Base-by-base conservation (phyloP, 768 basidiomycete species). In the Postia placenta region DNA sequence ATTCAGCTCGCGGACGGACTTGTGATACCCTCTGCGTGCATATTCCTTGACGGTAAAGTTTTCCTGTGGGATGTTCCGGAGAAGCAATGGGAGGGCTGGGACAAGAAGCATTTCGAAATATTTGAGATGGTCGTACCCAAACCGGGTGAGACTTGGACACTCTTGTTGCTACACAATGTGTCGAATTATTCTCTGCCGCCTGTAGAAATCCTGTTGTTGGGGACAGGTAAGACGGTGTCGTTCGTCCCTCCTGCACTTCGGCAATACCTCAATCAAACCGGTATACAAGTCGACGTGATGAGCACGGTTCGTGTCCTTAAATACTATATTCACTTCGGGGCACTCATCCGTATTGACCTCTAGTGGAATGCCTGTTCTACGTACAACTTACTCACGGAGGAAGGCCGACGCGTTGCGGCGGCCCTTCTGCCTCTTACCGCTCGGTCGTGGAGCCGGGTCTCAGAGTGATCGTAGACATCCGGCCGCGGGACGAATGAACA, bases 331-430 rank as follows among this genome's bases (percentile, higher is more conserved):
- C 20, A 9, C 42, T 39, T 5, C 14, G 22, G 2, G 6, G 24
- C 23, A 22, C 11, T 36, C 26, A 9, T 48, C 3, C 26, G 11
- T 11, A 22, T 19, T 22, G 6, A 38, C 23, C 27, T 26, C 46
- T 11, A 88, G 93, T 73, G 90, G 60, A 96, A 94, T 62, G 95
- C 94, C 15, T 93, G 91, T 58, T 86, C 94, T 23, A 97, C 95
- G 0, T 99, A 93, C 67, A 97, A 99, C 65, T 64, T 99, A 20
- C 74, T 99, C 40, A 69, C 86, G 0, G 95, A 99, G 64, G 95
- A 99, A 68, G 95, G 95, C 5, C 74, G 95, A 45, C 83, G 87
- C 22, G 91, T 97, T 11, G 90, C 92, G 35, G 93, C 90, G 12
- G 94, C 93, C 2, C 66, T 96, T n/a, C 72, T 94, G 17, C 92